Evolutionary conservation across 805 yeast species (phyloP).

Genomic region (Starmera dryadoides): DNA sequence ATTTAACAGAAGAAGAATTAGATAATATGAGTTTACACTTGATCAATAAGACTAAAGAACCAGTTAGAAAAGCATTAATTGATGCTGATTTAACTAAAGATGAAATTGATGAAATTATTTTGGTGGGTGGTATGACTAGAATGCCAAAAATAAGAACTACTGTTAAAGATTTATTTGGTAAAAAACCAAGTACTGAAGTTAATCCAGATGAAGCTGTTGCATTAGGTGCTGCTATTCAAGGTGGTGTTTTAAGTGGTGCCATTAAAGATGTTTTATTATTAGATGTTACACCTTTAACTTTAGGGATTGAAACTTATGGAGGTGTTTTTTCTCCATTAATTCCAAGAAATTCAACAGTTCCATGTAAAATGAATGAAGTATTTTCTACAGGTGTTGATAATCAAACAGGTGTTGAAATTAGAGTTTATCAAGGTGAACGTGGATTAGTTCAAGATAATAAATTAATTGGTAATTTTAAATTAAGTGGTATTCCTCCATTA

Average conservation of each 20-base stretch:
- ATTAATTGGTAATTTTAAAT: slow-evolving; percentile 65
- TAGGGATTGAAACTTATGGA: slow-evolving; percentile 82
- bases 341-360: slow-evolving; percentile 72
- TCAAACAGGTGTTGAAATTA: slow-evolving; percentile 76
- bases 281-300: slow-evolving; percentile 77
- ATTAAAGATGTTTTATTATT: slow-evolving; percentile 69
- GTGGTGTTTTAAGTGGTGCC: slow-evolving; percentile 79
- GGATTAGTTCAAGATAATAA: slow-evolving; percentile 73
- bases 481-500: slow-evolving; percentile 65
- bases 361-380: slow-evolving; percentile 64
- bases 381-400: slow-evolving; percentile 82
- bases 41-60: slow-evolving; percentile 61
- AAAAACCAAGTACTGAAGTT: slow-evolving; percentile 62
- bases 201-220: slow-evolving; percentile 96
- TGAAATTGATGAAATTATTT: slow-evolving; percentile 66
- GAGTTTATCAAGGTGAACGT: slow-evolving; percentile 79
- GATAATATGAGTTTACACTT: slow-evolving; percentile 61
- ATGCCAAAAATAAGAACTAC: slow-evolving; percentile 73
- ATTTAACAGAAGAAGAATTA: slow-evolving; percentile 57
- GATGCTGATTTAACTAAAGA: slow-evolving; percentile 63
- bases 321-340: slow-evolving; percentile 77
- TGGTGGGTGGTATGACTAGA: slow-evolving; percentile 88
- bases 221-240: slow-evolving; percentile 85
- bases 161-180: slow-evolving; percentile 53
- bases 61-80: slow-evolving; percentile 65